Evolutionary conservation across 2,329 filamentous ascomycete genomes (phyloP).

Genomic region (Aspergillus ibericus): DNA sequence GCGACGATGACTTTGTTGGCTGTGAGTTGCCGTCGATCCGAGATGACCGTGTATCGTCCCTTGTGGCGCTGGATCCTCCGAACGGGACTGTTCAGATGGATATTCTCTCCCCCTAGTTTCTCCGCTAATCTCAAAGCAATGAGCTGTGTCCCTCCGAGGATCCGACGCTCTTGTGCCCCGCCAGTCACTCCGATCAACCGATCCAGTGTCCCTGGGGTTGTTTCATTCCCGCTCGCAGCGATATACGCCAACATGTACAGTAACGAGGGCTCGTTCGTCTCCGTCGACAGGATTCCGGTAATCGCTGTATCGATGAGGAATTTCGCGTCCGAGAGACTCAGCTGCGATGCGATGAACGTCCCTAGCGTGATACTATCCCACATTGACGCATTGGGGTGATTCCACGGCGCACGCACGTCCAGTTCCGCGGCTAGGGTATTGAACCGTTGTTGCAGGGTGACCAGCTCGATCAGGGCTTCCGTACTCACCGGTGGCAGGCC

Average conservation of each 20-base stretch:
- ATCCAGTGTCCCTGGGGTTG: neutral
- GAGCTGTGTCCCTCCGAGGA: neutral
- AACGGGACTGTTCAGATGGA: neutral
- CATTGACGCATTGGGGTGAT: neutral
- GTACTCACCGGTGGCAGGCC: neutral
- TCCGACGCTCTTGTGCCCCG: slow-evolving; percentile 1
- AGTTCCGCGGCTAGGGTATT: slow-evolving; percentile 1
- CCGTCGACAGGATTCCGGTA: slow-evolving; percentile 7
- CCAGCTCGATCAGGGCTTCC: neutral
- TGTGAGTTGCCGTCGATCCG: neutral
- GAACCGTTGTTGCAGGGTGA: neutral
- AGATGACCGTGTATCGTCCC: neutral
- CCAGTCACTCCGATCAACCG: neutral
- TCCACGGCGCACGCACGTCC: neutral
- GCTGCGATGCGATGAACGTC: neutral
- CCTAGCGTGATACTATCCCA: slow-evolving; percentile 3
- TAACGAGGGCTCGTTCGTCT: slow-evolving; percentile 1
- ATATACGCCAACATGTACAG: slow-evolving; percentile 4
- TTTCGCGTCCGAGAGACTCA: slow-evolving; percentile 14
- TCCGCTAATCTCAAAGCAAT: neutral
- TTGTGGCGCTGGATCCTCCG: neutral
- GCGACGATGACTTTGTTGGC: neutral
- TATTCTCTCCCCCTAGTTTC: neutral
- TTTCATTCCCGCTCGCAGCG: slow-evolving; percentile 3
- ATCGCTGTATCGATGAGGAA: slow-evolving; percentile 7